A percentile compares a stretch with the other conserved stretches of the same genome.
These are phyloP conservation scores for Hydnomerulius pinastri DNA, from an alignment of 768 basidiomycete genomes.

Conservation along the genomic window DNA sequence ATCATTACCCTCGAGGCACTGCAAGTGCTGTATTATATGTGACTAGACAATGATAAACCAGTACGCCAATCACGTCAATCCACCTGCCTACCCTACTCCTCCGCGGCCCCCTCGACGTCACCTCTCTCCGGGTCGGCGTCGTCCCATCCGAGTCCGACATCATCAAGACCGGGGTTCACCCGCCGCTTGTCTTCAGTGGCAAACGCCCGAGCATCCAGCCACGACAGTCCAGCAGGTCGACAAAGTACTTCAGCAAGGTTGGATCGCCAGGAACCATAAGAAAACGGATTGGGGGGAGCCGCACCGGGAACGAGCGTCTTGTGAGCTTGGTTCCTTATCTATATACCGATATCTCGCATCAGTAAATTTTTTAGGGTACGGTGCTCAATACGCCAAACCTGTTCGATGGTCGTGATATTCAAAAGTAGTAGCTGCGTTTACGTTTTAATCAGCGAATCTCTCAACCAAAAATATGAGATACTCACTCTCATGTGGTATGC, in stretches of 20 bases:
- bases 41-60: background rate
- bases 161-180: slow-evolving; percentile 67
- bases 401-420: slow-evolving; percentile 96
- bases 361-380: slow-evolving; percentile 5
- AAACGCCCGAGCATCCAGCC: slow-evolving; percentile 63
- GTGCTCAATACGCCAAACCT: slow-evolving; percentile 50
- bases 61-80: background rate
- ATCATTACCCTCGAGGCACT: background rate
- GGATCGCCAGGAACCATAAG: slow-evolving; percentile 70
- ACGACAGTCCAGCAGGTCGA: slow-evolving; percentile 77
- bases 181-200: slow-evolving; percentile 73
- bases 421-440: slow-evolving; percentile 65
- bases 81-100: slow-evolving; percentile 11
- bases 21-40: background rate
- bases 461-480: slow-evolving; percentile 4
- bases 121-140: slow-evolving; percentile 22
- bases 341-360: slow-evolving; percentile 12
- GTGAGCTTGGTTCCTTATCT: slow-evolving; percentile 89
- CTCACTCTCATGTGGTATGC: slow-evolving; percentile 86
- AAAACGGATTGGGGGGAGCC: slow-evolving; percentile 83
- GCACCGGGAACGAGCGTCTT: slow-evolving; percentile 63
- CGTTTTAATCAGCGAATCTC: slow-evolving; percentile 3
- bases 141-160: slow-evolving; percentile 27
- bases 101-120: slow-evolving; percentile 8
- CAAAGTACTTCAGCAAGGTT: slow-evolving; percentile 81